Evolutionary conservation across 2,329 filamentous ascomycete genomes (phyloP).

Genomic region (Periconia digitata): DNA sequence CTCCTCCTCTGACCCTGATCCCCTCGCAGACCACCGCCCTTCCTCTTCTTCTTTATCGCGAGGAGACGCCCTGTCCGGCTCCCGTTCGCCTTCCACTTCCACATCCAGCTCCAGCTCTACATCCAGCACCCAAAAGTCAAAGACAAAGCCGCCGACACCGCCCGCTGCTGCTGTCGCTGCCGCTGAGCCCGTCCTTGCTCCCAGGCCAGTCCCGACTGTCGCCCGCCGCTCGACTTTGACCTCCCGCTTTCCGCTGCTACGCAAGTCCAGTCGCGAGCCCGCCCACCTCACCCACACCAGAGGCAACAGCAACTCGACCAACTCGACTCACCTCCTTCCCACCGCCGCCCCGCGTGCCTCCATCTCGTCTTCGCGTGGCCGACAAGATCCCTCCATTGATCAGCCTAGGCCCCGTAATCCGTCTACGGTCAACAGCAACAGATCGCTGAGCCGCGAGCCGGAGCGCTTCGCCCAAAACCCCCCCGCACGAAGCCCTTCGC

Average conservation of each 20-base stretch:
- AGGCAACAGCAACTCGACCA: constrained; percentile 18
- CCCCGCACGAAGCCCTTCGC: background rate
- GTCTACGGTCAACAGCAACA: constrained; percentile 11
- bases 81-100: constrained; percentile 4
- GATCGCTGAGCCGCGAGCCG: constrained; percentile 11
- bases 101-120: constrained; percentile 3
- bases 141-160: background rate
- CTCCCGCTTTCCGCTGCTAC: constrained; percentile 37
- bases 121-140: constrained; percentile 8
- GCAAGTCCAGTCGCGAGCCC: constrained; percentile 36
- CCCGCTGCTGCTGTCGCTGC: constrained; percentile 2
- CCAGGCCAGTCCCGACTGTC: constrained; percentile 10
- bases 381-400: constrained; percentile 11
- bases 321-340: constrained; percentile 21
- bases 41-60: background rate
- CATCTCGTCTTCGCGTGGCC: constrained; percentile 26
- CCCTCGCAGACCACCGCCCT: constrained; percentile 3
- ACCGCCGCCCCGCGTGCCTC: constrained; percentile 31
- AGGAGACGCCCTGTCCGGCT: background rate
- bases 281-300: constrained; percentile 16
- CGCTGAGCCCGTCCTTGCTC: background rate
- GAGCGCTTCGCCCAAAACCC: constrained; percentile 9
- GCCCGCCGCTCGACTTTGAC: constrained; percentile 31
- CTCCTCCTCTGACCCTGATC: constrained; percentile 8
- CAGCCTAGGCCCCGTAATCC: constrained; percentile 15